A percentile compares a stretch with the other conserved stretches of the same genome.
These are phyloP conservation scores for Bisporella sp. DNA, from an alignment of 2,329 filamentous ascomycete species.

Conservation along the genomic window DNA sequence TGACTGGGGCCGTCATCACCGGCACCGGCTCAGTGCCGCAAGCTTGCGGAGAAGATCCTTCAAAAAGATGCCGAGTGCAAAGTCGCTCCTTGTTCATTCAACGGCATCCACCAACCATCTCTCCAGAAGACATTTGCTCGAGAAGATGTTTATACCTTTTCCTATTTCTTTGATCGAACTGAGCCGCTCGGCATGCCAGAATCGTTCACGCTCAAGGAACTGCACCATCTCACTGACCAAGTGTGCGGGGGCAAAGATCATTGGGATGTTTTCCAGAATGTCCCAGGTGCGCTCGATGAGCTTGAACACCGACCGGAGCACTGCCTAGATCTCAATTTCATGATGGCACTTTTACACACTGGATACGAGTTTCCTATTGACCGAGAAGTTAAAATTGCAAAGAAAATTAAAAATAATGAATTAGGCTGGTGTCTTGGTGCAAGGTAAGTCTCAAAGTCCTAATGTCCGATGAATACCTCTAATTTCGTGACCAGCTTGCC, in stretches of 20 bases:
- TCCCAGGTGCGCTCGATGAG: conserved; percentile 74
- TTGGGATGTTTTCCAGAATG: conserved; percentile 75
- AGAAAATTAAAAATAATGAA: conserved; percentile 98
- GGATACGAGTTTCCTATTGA: conserved; percentile 98
- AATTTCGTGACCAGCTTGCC: conserved; percentile 58
- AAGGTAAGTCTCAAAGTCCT: conserved; percentile 54
- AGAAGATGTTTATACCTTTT: conserved; percentile 94
- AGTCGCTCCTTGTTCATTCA: conserved; percentile 93
- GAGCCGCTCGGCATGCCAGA: conserved; percentile 96
- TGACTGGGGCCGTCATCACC: conserved; percentile 75
- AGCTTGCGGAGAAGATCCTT: conserved; percentile 82
- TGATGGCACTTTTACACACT: conserved; percentile 85
- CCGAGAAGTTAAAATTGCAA: conserved; percentile 92
- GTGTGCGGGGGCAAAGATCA: conserved; percentile 73
- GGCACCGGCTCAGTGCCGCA: conserved; percentile 80
- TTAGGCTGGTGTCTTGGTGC: conserved; percentile 96
- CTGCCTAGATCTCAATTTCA: conserved; percentile 94
- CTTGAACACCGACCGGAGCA: conserved; percentile 77
- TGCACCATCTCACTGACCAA: conserved; percentile 75
- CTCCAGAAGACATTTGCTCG: conserved; percentile 84
- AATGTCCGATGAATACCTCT: conserved; percentile 22
- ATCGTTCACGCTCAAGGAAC: conserved; percentile 84
- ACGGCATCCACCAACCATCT: conserved; percentile 89
- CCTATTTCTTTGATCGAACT: conserved; percentile 96
- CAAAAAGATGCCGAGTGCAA: conserved; percentile 78